Base-by-base conservation (phyloP, 495 filamentous ascomycete genomes). In the Lichina pygmaea region DNA sequence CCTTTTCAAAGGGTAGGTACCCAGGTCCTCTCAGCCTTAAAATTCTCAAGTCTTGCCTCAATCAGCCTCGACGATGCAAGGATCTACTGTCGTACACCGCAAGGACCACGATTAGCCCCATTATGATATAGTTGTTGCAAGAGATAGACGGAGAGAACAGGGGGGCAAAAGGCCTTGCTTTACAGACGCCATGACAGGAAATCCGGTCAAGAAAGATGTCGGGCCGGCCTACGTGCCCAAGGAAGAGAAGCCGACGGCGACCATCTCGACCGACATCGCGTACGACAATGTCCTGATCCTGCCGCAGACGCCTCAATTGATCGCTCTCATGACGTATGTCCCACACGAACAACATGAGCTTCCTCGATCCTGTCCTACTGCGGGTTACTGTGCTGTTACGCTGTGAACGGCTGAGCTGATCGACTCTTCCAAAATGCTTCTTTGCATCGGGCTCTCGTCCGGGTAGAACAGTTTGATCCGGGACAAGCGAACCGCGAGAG, bases 241-340 rank as follows among this genome's bases (percentile, higher is more conserved):
- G 52, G 73, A 66, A 47, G 73, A 85, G 58, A 91, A 86, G 59
- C 85, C 85, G 33, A 80, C 71, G 36, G 85, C 85, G 9, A 94
- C 85, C 4, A 81, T 95, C 43, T 97, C 89, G 11, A 85, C 75
- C 34, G 65, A 66, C 50, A 73, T 93, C n/a, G 57, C 73, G 16
- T 77, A 81, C 53, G 73, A 82, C 34, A 94, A 91, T 65, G 83
- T 95, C 48, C 77, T 82, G 54, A 75, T 86, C 50, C 70, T 95
- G 32, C 71, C 81, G 16, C 91, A 95, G 61, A 93, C 91, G 9
- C 84, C 89, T 38, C 89, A 97, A 65, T 70, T 97, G 52, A 95
- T 95, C 60, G 83, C 89, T 44, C 72, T 95, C 47, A 71, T 95
- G 59, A 93, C 89, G 89, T 97, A 73, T 64, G 85, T 70, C 2